These are phyloP conservation scores for Xylariaceae sp. DNA, from an alignment of 2,329 filamentous ascomycete species.

Conservation along the genomic window DNA sequence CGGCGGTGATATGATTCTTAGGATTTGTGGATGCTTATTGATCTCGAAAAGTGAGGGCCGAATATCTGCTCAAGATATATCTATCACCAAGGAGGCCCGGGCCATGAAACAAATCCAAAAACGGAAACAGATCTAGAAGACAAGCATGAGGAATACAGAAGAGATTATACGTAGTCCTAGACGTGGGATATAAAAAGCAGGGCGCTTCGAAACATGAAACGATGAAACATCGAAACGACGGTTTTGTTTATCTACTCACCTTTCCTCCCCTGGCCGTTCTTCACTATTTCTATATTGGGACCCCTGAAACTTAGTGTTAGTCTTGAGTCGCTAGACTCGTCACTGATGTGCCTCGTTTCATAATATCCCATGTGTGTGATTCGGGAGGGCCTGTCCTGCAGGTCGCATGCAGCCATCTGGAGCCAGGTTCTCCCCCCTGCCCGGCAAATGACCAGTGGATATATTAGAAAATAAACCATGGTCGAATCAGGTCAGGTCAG, in stretches of 20 bases:
- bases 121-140: slow-evolving; percentile 14
- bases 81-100: slow-evolving; percentile 23
- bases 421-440: not conserved
- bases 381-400: slow-evolving; percentile 11
- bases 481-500: too few species aligned
- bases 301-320: slow-evolving; percentile 20
- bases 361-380: slow-evolving; percentile 7
- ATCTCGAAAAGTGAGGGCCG: slow-evolving; percentile 7
- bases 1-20: slow-evolving; percentile 5
- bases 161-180: not conserved
- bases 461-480: not conserved
- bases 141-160: slow-evolving; percentile 10
- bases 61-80: slow-evolving; percentile 23
- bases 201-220: slow-evolving; percentile 33
- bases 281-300: slow-evolving; percentile 24
- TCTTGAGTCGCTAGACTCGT: not conserved
- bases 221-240: slow-evolving; percentile 13
- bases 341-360: slow-evolving; percentile 15
- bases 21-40: slow-evolving; percentile 11
- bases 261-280: slow-evolving; percentile 10
- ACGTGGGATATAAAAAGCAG: slow-evolving; percentile 24
- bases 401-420: slow-evolving; percentile 12
- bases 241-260: slow-evolving; percentile 12
- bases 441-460: not conserved
- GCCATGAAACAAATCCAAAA: slow-evolving; percentile 28